Evolutionary conservation across 805 yeast genomes (phyloP).

Genomic region (Wickerhamiella musiphila): DNA sequence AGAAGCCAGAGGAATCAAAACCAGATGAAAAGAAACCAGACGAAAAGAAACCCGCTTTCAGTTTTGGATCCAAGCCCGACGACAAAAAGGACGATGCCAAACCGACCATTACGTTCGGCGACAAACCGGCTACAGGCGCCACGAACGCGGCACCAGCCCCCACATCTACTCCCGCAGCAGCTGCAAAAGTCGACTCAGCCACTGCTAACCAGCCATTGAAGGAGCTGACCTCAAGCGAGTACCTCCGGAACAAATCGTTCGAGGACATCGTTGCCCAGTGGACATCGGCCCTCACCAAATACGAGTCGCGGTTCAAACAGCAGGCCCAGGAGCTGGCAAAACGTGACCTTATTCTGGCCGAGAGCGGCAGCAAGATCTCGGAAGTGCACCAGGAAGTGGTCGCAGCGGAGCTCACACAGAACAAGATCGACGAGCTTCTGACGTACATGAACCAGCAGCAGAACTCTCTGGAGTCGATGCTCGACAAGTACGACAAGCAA

Average conservation of each 20-base stretch:
- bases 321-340: constrained; percentile 58
- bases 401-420: constrained; percentile 72
- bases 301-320: constrained; percentile 54
- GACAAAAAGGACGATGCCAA: constrained; percentile 9
- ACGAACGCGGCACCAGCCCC: background rate
- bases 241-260: constrained; percentile 76
- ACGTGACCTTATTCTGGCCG: constrained; percentile 76
- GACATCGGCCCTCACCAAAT: constrained; percentile 68
- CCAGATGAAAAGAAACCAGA: background rate
- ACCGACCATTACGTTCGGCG: constrained; percentile 16
- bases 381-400: constrained; percentile 60
- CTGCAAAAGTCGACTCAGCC: constrained; percentile 6
- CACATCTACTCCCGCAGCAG: constrained; percentile 6
- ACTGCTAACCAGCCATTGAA: constrained; percentile 10
- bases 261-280: constrained; percentile 87
- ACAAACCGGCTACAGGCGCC: background rate
- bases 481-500: constrained; percentile 68
- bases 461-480: constrained; percentile 66
- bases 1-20: background rate
- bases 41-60: constrained; percentile 1
- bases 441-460: constrained; percentile 82
- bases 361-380: constrained; percentile 71
- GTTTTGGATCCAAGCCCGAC: constrained; percentile 2
- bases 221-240: constrained; percentile 31
- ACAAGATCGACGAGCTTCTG: constrained; percentile 72